These are phyloP conservation scores for Globisporangium paroecandrum DNA, from an alignment of 352 stramenopile genomes.

Conservation along the genomic window DNA sequence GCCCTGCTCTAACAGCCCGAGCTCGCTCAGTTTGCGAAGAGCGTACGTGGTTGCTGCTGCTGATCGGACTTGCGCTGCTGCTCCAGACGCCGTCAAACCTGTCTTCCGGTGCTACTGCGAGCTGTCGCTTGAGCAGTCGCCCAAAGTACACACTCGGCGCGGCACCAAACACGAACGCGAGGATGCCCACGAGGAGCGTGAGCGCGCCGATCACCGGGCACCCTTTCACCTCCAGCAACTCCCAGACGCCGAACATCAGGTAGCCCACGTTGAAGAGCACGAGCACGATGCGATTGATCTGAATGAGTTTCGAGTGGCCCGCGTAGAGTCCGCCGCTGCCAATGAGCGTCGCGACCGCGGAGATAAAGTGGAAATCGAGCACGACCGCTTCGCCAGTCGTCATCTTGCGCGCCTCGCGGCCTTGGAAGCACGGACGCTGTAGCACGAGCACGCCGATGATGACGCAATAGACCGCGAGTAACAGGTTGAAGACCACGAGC, in stretches of 20 bases:
- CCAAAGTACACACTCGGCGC: background rate
- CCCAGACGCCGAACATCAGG: conserved; percentile 1
- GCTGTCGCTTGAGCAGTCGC: background rate
- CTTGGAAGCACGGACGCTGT: background rate
- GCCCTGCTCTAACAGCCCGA: background rate
- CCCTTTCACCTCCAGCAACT: conserved; percentile 5
- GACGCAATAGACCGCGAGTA: conserved; percentile 3
- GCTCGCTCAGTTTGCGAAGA: background rate
- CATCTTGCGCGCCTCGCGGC: conserved; percentile 4
- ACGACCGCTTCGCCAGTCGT: background rate
- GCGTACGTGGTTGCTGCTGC: background rate
- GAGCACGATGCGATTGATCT: conserved; percentile 3
- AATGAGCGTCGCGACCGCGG: background rate
- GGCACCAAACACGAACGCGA: conserved; percentile 5
- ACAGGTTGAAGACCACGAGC: conserved; percentile 6
- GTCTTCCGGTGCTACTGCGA: background rate
- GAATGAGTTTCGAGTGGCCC: background rate
- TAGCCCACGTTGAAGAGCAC: conserved; percentile 2
- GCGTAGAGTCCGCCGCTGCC: background rate
- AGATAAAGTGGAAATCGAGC: conserved; percentile 5
- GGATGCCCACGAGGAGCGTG: background rate
- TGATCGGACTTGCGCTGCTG: background rate
- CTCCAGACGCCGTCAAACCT: conserved; percentile 4
- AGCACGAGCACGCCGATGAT: conserved; percentile 6
- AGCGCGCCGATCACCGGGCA: background rate